Evolutionary conservation across 2,329 filamentous ascomycete species (phyloP), one percentile per base, ranked within the genome.

Genomic region (Clonostachys sp.): DNA sequence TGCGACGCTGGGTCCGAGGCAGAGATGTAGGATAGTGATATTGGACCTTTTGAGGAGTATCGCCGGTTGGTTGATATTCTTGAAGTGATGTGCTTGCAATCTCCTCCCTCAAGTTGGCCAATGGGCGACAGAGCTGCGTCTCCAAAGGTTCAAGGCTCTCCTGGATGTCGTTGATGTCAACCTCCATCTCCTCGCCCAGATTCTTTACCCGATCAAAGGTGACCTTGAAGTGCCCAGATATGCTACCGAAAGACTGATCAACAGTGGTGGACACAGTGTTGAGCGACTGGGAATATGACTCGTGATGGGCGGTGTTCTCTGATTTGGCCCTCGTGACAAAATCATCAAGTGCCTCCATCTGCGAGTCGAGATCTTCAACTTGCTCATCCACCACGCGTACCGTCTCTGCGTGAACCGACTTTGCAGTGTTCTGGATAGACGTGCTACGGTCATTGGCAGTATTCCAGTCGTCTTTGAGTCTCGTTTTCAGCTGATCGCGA

Each of bases 381-480:
- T 99, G 94, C 48, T 87, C 85, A 59, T 92, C 88, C 12, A 97
- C 91, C 49, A 95, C 92, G 7, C 86, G 85, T 33, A 96, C 83
- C 0, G 92, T 96, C 67, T 95, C 88, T 34, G 87, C 86, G 55
- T 99, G 91, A 2, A 97, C 91, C 3, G 89, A 89, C 56, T 88
- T 87, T 1, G 92, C 91, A 0, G 88, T 88, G 8, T 80, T 78
- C 56, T 92, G 89, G 56, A 99, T 92, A 6, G 86, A 84, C n/a
- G 77, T 83, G 57, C 91, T 95, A 59, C 89, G 86, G 48, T 87
- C 78, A 56, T 89, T 88, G 36, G 92, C 89, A 33, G 72, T 83
- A 51, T 81, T 83, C 86, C 91, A 96, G 62, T 96, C 91, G 47
- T 88, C 82, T 67, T 94, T 87, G 62, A 97, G 80, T 69, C 84